Percentiles rank a stretch among this genome's conserved stretches.
Conservation (phyloP, 768 basidiomycete genomes). For the Termitomyces heimii region DNA sequence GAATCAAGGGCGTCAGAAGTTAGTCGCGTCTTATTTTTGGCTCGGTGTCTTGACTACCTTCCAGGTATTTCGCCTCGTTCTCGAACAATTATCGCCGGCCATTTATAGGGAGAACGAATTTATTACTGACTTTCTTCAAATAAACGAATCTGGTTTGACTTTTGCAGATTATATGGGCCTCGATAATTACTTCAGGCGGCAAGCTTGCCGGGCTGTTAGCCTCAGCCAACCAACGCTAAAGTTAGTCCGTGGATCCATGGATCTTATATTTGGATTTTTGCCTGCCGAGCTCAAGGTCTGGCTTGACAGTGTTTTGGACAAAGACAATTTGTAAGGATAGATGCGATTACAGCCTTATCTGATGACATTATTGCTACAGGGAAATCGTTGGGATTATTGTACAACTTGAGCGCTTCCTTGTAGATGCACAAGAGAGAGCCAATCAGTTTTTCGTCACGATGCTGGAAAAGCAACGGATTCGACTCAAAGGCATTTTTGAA, state of each 20-base stretch:
- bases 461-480: constrained; percentile 77
- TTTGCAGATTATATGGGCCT: constrained; percentile 95
- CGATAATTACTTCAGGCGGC: constrained; percentile 90
- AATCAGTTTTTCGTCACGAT: constrained; percentile 67
- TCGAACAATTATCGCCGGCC: constrained; percentile 70
- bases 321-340: constrained; percentile 63
- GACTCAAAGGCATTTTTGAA: constrained; percentile 72
- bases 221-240: constrained; percentile 69
- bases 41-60: not conserved
- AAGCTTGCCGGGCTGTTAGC: constrained; percentile 71
- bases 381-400: constrained; percentile 82
- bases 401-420: constrained; percentile 68
- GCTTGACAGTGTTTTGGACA: constrained; percentile 73
- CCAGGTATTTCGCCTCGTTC: constrained; percentile 68
- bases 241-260: constrained; percentile 84
- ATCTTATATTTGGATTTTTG: constrained; percentile 92
- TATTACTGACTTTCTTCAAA: constrained; percentile 87
- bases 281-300: constrained; percentile 77
- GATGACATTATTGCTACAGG: constrained; percentile 32
- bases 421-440: constrained; percentile 74
- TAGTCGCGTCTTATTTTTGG: not conserved
- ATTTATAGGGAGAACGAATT: constrained; percentile 86
- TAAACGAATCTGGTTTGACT: constrained; percentile 82
- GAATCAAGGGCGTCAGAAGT: constrained; percentile 73
- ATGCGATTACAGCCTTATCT: not conserved